Conservation (phyloP, 106 monocot genomes). For the Vanilla planifolia region DNA sequence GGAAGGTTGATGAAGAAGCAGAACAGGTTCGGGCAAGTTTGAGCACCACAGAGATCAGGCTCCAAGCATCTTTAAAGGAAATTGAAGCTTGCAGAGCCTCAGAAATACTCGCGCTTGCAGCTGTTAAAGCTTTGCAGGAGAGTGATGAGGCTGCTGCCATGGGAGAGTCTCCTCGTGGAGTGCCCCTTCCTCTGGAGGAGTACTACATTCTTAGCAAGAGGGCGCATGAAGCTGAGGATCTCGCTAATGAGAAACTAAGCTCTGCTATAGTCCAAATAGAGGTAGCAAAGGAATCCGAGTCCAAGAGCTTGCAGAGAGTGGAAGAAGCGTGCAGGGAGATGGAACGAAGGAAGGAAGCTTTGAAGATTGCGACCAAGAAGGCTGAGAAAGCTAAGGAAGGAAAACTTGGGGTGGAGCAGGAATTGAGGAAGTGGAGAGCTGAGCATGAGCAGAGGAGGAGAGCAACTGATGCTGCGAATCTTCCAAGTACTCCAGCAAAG, state of each 20-base stretch:
- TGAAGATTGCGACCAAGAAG: background rate
- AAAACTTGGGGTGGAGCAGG: background rate
- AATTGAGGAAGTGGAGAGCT: background rate
- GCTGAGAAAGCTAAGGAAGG: background rate
- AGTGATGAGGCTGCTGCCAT: conserved; percentile 7
- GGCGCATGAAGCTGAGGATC: background rate
- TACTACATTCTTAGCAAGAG: conserved; percentile 9
- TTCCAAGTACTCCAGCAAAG: background rate
- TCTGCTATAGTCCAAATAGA: background rate
- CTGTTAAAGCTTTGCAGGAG: conserved; percentile 14
- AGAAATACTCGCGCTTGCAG: conserved; percentile 14
- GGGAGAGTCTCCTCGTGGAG: too few relatives aligned
- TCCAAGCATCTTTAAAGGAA: conserved; percentile 9
- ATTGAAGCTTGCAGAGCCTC: conserved; percentile 15
- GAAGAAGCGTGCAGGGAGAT: background rate
- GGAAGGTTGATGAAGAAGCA: conserved; percentile 8
- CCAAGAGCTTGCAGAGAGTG: background rate
- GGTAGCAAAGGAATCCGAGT: background rate
- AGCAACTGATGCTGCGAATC: background rate
- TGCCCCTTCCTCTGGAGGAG: conserved; percentile 14
- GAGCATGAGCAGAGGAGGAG: background rate
- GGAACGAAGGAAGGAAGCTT: background rate
- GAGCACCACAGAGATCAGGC: conserved; percentile 8
- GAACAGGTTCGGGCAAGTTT: conserved; percentile 6
- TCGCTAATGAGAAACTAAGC: background rate